A percentile compares a stretch with the other conserved stretches of the same genome.
Conservation (phyloP, 345 rosid genomes). For the Eutrema japonicum region DNA sequence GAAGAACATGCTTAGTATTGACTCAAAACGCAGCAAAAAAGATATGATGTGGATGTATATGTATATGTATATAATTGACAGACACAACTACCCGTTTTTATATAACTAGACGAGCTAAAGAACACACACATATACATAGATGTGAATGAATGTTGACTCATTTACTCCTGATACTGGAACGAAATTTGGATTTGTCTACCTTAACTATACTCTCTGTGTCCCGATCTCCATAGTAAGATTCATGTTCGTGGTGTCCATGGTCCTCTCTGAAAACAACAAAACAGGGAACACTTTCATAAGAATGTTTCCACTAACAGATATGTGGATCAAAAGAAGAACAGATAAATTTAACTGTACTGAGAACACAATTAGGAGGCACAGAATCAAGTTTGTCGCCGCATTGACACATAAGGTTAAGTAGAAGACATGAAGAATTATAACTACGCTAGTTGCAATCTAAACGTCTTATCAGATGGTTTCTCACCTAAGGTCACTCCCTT, state of each 20-base stretch:
- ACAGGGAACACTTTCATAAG: conserved; percentile 10
- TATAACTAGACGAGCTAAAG: conserved; percentile 4
- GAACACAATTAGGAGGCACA: conserved; percentile 23
- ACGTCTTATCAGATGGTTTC: conserved; percentile 26
- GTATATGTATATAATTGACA: not conserved
- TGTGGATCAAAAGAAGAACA: conserved; percentile 20
- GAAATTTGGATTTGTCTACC: conserved; percentile 51
- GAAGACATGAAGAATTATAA: conserved; percentile 10
- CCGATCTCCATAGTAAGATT: conserved; percentile 98
- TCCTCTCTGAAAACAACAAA: conserved; percentile 66
- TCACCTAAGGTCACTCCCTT: conserved; percentile 91
- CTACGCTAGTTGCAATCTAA: conserved; percentile 14
- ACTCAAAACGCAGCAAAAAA: conserved; percentile 18
- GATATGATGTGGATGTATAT: conserved; percentile 15
- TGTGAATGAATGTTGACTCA: conserved; percentile 13
- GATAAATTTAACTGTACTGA: conserved; percentile 23
- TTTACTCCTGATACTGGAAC: conserved; percentile 19
- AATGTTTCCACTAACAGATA: conserved; percentile 18
- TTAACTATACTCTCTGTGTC: conserved; percentile 93
- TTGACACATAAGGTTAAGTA: conserved; percentile 7
- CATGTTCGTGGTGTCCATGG: conserved; percentile 98
- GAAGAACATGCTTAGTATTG: conserved; percentile 17
- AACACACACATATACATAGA: conserved; percentile 21
- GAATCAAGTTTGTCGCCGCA: not conserved
- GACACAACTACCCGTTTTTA: conserved; percentile 2